Percentiles rank a stretch among this genome's conserved stretches.
Conservation (phyloP, 1,284 basidiomycete species). For the Pterula multifida region DNA sequence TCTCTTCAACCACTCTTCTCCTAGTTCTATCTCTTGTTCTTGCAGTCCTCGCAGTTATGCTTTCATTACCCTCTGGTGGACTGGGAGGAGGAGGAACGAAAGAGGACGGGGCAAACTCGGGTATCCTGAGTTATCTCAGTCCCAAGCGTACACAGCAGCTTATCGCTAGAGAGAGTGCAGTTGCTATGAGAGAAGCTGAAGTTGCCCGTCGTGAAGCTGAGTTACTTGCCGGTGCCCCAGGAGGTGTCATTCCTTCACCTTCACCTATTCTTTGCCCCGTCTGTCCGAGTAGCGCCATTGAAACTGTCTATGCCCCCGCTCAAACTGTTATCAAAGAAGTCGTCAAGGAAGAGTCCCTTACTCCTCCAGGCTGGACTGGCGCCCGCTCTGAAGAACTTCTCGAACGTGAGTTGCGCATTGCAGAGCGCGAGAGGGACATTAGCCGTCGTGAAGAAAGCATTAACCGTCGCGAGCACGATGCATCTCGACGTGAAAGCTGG, state of each 20-base stretch:
- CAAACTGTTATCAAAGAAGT: slow-evolving; percentile 79
- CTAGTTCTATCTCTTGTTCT: slow-evolving; percentile 73
- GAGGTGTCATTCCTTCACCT: slow-evolving; percentile 51
- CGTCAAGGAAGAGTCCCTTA: slow-evolving; percentile 65
- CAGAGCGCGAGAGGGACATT: slow-evolving; percentile 73
- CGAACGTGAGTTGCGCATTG: slow-evolving; percentile 70
- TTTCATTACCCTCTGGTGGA: slow-evolving; percentile 55
- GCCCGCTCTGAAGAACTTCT: slow-evolving; percentile 66
- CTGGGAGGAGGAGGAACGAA: not conserved
- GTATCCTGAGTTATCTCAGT: slow-evolving; percentile 58
- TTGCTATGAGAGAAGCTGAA: slow-evolving; percentile 70
- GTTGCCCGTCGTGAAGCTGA: slow-evolving; percentile 78
- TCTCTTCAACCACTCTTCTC: slow-evolving; percentile 77
- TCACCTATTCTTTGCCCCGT: slow-evolving; percentile 39
- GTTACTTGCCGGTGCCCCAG: slow-evolving; percentile 65
- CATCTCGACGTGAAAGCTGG: slow-evolving; percentile 72
- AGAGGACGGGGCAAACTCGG: slow-evolving; percentile 28
- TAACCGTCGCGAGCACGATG: slow-evolving; percentile 73
- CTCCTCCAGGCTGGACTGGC: slow-evolving; percentile 62
- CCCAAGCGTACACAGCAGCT: slow-evolving; percentile 72
- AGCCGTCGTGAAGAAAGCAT: slow-evolving; percentile 70
- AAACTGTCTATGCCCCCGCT: slow-evolving; percentile 44
- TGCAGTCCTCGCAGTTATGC: slow-evolving; percentile 74
- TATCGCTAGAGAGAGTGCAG: slow-evolving; percentile 60
- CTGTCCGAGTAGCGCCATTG: slow-evolving; percentile 39